A percentile compares a stretch with the other conserved stretches of the same genome.
These are phyloP conservation scores for Podaxis rugospora DNA, from an alignment of 768 basidiomycete genomes.

Conservation along the genomic window DNA sequence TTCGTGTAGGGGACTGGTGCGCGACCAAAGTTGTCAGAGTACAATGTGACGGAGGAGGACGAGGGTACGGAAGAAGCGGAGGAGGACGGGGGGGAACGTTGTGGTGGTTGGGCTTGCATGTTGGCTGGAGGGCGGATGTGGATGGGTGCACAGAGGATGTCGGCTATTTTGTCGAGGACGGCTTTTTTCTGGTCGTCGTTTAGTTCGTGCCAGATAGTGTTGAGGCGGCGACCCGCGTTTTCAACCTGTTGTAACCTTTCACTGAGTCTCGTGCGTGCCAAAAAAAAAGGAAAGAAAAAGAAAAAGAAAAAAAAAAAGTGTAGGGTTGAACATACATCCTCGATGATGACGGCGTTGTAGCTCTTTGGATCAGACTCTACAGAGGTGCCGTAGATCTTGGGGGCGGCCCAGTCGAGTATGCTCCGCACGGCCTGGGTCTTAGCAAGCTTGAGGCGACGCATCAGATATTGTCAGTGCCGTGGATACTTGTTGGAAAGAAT, in stretches of 20 bases:
- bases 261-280: not conserved
- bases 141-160: constrained; percentile 8
- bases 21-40: not conserved
- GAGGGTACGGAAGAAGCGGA: not conserved
- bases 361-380: constrained; percentile 1
- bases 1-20: constrained; percentile 3
- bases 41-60: not conserved
- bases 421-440: constrained; percentile 3
- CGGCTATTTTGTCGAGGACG: constrained; percentile 8
- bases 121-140: not conserved
- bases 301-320: not conserved
- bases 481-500: not conserved
- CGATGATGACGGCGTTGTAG: constrained; percentile 8
- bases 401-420: constrained; percentile 11
- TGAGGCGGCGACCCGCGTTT: not conserved
- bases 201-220: not conserved
- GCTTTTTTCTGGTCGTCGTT: constrained; percentile 4
- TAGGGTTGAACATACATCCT: constrained; percentile 2
- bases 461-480: not conserved
- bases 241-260: not conserved
- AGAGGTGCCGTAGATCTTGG: constrained; percentile 10
- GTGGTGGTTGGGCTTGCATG: constrained; percentile 3
- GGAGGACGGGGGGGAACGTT: not conserved
- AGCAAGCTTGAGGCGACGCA: not conserved
- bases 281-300: too few species aligned